A percentile compares a stretch with the other conserved stretches of the same genome.
Conservation (phyloP, 371 early-diverging fungal species). For the Mortierella sp. region DNA sequence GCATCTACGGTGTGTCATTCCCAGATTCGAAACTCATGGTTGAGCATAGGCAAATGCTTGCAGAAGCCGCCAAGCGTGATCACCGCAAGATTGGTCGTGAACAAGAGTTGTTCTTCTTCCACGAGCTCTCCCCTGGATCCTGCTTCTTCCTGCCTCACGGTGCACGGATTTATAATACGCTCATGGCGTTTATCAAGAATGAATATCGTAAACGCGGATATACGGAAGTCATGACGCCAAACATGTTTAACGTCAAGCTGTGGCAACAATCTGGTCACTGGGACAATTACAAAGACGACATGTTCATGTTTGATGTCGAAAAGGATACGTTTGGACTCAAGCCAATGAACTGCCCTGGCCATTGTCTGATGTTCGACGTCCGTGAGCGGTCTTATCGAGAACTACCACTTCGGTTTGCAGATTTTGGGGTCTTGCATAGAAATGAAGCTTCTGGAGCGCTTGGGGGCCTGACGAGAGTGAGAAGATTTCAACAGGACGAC, state of each 20-base stretch:
- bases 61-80: constrained; percentile 97
- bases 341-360: constrained; percentile 99
- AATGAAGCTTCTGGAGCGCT: constrained; percentile 99
- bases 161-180: constrained; percentile 93
- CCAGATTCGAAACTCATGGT: constrained; percentile 96
- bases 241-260: constrained; percentile 94
- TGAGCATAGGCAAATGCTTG: constrained; percentile 92
- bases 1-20: constrained; percentile 99
- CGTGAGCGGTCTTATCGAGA: constrained; percentile 96
- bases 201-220: constrained; percentile 87
- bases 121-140: constrained; percentile 96
- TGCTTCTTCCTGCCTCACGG: constrained; percentile 99
- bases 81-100: constrained; percentile 97
- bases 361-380: constrained; percentile 97
- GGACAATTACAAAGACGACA: constrained; percentile 98
- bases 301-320: constrained; percentile 96
- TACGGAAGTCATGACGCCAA: constrained; percentile 97
- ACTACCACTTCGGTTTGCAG: constrained; percentile 98
- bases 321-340: constrained; percentile 95
- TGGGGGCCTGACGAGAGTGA: constrained; percentile 97
- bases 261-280: constrained; percentile 99
- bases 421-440: constrained; percentile 99
- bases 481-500: constrained; percentile 99
- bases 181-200: constrained; percentile 87
- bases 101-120: constrained; percentile 98